Base-by-base conservation (phyloP, 371 early-diverging fungal species). In the Chytridiales sp. region DNA sequence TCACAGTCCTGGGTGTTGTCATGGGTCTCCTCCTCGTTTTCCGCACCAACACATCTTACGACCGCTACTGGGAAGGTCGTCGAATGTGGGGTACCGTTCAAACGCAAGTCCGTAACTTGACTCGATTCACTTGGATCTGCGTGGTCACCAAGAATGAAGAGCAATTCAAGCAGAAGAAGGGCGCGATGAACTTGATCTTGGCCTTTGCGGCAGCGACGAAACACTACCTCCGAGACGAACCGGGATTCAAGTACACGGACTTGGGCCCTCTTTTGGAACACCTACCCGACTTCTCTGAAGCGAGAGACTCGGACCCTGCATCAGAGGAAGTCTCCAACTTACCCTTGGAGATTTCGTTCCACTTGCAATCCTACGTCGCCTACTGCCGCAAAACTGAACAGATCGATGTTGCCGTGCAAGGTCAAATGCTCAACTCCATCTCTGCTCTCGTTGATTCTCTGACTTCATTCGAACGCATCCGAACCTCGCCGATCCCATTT, bases 401-500 rank as follows among this genome's bases (percentile, higher is more conserved):
- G 35, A 68, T 68, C 57, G 69, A 68, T 46, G 63, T 57, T 22
- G 51, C 64, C 34, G 62, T 61, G n/a, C 53, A 57, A 19, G 66
- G 65, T 6, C 55, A 47, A 48, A 59, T 70, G 62, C 59, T 54
- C 47, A 53, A 41, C 27, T 5, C 65, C 19, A 34, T 74, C 31
- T 59, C 47, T 6, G 38, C 57, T n/a, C 54, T 83, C 36, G 66
- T 86, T 41, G 91, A 91, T 60, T 80, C 79, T 60, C 69, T 90
- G 36, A 77, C 82, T 21, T 73, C 75, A 3, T 87, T 89, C 59
- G 90, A 91, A 72, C 79, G 93, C 30, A 88, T 93, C 58, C 64
- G 87, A 29, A 77, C 79, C 30, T 85, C 89, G 11, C 93, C 93
- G 6, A 87, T 92, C 61, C 93, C 93, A 4, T 57, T 86, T 46